A percentile compares a stretch with the other conserved stretches of the same genome.
These are phyloP conservation scores for Raphanus sativus DNA, from an alignment of 345 rosid species.

Conservation along the genomic window DNA sequence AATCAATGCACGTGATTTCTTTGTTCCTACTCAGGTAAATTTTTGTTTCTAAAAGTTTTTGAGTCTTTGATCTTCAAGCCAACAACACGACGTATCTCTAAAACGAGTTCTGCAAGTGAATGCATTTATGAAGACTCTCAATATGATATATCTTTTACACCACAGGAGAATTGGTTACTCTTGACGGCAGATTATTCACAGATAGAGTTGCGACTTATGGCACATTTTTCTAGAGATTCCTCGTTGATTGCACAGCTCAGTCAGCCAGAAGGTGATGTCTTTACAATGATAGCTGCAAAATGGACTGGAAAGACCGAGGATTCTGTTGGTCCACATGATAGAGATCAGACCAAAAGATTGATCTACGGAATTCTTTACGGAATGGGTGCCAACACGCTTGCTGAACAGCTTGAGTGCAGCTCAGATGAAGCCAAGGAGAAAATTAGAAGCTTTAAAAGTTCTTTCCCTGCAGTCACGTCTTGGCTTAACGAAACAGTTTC, in stretches of 20 bases:
- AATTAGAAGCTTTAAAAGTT: slow-evolving; percentile 75
- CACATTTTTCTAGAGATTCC: slow-evolving; percentile 88
- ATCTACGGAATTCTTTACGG: slow-evolving; percentile 96
- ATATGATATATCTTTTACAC: not conserved
- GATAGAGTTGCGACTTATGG: slow-evolving; percentile 92
- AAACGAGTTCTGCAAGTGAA: slow-evolving; percentile 13
- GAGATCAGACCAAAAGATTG: slow-evolving; percentile 92
- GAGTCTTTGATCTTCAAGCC: slow-evolving; percentile 17
- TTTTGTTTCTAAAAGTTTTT: not conserved
- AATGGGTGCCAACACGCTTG: slow-evolving; percentile 90
- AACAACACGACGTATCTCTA: too few relatives aligned
- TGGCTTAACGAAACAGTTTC: slow-evolving; percentile 77
- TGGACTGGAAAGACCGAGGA: slow-evolving; percentile 80
- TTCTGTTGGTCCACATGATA: slow-evolving; percentile 58
- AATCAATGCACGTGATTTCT: slow-evolving; percentile 87
- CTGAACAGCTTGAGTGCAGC: slow-evolving; percentile 84
- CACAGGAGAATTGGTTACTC: slow-evolving; percentile 87
- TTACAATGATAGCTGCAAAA: slow-evolving; percentile 81
- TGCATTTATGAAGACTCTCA: slow-evolving; percentile 1
- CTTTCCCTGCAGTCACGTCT: slow-evolving; percentile 80
- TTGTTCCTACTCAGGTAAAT: slow-evolving; percentile 87
- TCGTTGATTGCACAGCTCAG: slow-evolving; percentile 72
- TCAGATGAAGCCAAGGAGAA: slow-evolving; percentile 80
- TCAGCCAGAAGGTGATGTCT: slow-evolving; percentile 82
- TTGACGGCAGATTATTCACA: slow-evolving; percentile 96